A percentile compares a stretch with the other conserved stretches of the same genome.
Conservation (phyloP, 73 alveolate genomes). For the Effrenium voratum region DNA sequence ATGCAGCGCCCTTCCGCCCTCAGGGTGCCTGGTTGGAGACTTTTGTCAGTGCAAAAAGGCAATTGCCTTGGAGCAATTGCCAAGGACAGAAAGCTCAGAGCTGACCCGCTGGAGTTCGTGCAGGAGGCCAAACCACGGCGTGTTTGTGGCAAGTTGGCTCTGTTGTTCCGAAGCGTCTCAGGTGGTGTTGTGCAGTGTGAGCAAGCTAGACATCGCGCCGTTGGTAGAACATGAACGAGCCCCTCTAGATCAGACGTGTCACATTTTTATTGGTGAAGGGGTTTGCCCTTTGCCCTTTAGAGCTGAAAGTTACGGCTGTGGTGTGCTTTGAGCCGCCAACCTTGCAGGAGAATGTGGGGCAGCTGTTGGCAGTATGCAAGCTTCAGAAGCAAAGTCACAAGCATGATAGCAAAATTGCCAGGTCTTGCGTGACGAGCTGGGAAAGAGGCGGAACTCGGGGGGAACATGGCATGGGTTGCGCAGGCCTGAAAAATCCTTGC, state of each 20-base stretch:
- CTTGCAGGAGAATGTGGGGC: background rate
- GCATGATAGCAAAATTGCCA: too few relatives aligned
- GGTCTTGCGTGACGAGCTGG: constrained; percentile 88
- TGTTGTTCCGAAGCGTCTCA: too few relatives aligned
- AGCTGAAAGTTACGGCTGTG: too few relatives aligned
- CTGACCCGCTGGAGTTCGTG: constrained; percentile 63
- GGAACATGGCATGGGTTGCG: background rate
- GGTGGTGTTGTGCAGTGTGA: too few relatives aligned
- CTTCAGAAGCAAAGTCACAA: background rate
- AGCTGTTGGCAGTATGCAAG: background rate
- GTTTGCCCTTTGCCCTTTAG: too few relatives aligned
- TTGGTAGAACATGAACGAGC: too few relatives aligned
- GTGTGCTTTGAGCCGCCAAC: too few relatives aligned
- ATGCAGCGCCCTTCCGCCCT: background rate
- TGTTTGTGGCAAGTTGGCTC: too few relatives aligned
- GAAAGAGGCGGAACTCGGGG: constrained; percentile 36
- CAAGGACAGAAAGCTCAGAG: constrained; percentile 61
- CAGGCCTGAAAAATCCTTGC: background rate
- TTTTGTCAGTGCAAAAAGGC: background rate
- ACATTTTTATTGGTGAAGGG: too few relatives aligned
- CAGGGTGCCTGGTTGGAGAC: too few relatives aligned
- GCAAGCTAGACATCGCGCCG: too few relatives aligned
- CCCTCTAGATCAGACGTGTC: too few relatives aligned
- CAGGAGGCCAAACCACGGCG: constrained; percentile 21
- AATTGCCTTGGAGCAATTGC: background rate